phyloP scores from a whole-genome alignment of 768 basidiomycete species.

The Austroboletus festivus region DNA sequence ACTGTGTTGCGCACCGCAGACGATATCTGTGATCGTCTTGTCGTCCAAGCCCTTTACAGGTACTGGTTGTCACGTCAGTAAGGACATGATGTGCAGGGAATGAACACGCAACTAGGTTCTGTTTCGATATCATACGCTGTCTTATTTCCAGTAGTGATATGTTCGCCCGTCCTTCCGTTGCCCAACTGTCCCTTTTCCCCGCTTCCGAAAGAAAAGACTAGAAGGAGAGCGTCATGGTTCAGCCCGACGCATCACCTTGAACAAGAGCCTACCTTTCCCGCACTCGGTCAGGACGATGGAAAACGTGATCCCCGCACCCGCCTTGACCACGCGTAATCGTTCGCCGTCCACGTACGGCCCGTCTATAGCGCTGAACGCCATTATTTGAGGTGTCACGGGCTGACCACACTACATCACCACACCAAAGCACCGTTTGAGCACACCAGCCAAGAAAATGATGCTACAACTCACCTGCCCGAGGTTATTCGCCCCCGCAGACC shows the following conservation, averaged over 20 bases:
- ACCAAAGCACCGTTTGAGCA: too few relatives aligned
- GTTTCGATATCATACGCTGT: slow-evolving; percentile 75
- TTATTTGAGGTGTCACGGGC: slow-evolving; percentile 57
- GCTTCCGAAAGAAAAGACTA: slow-evolving; percentile 88
- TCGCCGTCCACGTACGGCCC: slow-evolving; percentile 57
- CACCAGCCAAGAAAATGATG: background rate
- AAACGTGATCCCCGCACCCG: slow-evolving; percentile 80
- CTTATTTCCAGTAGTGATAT: slow-evolving; percentile 83
- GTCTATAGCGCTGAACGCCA: slow-evolving; percentile 59
- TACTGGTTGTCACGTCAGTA: slow-evolving; percentile 39
- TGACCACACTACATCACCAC: slow-evolving; percentile 92
- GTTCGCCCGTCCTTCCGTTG: slow-evolving; percentile 90
- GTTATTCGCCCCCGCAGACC: slow-evolving; percentile 80
- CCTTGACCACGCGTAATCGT: slow-evolving; percentile 65
- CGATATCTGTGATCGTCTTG: slow-evolving; percentile 76
- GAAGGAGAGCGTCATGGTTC: slow-evolving; percentile 4
- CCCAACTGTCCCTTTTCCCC: slow-evolving; percentile 92
- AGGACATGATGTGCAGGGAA: background rate
- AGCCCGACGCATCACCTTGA: background rate
- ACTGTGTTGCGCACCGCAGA: slow-evolving; percentile 85
- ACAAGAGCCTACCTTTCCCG: slow-evolving; percentile 61
- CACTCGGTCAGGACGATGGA: slow-evolving; percentile 76
- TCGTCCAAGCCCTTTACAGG: slow-evolving; percentile 73
- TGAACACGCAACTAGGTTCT: slow-evolving; percentile 53
- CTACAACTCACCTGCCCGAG: slow-evolving; percentile 67